Conservation (phyloP, 176 grass and related monocot genomes). For the Tuctoria greenei region DNA sequence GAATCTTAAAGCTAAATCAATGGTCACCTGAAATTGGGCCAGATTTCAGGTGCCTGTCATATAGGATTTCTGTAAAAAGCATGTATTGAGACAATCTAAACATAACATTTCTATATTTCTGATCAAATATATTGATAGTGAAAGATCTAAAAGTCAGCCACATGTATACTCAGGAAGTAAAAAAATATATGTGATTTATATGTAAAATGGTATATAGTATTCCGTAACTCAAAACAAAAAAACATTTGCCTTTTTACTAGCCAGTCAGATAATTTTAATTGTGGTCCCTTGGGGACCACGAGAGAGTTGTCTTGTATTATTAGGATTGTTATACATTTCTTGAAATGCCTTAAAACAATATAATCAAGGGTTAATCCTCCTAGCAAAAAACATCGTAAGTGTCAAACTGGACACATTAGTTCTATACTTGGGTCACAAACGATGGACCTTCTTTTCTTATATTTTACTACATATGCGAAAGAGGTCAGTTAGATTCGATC, state of each 20-base stretch:
- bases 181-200: not conserved
- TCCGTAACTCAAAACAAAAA: not conserved
- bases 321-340: not conserved
- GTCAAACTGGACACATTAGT: not conserved
- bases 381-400: not conserved
- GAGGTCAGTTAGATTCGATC: not conserved
- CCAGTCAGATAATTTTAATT: not conserved
- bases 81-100: not conserved
- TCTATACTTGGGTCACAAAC: not conserved
- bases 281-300: not conserved
- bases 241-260: not conserved
- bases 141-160: not conserved
- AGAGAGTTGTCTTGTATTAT: not conserved
- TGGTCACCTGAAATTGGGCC: too few species aligned
- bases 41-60: too few species aligned
- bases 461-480: not conserved
- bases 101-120: not conserved
- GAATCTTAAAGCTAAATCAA: too few species aligned
- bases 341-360: not conserved
- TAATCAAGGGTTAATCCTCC: not conserved
- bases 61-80: too few species aligned
- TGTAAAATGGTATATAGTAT: not conserved
- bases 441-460: not conserved
- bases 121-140: not conserved
- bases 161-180: not conserved